These are phyloP conservation scores for Apiospora aurea DNA, from an alignment of 2,329 filamentous ascomycete genomes.

Conservation along the genomic window DNA sequence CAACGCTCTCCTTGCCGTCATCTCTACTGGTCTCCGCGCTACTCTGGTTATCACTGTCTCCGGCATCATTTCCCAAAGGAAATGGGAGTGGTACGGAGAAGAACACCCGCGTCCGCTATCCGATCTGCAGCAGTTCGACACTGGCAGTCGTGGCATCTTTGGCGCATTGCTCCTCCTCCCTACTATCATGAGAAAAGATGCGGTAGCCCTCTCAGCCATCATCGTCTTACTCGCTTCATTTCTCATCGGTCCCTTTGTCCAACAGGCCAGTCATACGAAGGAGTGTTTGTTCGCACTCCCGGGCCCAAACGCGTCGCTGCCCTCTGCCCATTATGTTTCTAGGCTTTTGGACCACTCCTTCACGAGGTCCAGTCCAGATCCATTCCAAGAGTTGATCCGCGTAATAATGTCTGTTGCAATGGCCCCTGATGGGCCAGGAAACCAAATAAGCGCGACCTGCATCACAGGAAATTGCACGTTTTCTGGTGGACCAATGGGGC, in stretches of 20 bases:
- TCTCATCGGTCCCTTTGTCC: slow-evolving; percentile 1
- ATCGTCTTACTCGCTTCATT: slow-evolving; percentile 1
- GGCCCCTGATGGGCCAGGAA: neutral
- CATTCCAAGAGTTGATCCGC: neutral
- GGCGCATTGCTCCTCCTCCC: neutral
- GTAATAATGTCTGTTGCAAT: neutral
- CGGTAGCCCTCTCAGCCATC: neutral
- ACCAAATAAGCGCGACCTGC: neutral
- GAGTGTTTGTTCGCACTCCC: neutral
- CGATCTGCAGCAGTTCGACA: slow-evolving; percentile 8
- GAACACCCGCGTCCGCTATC: neutral
- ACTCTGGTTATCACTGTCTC: neutral
- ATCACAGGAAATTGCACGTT: slow-evolving; percentile 12
- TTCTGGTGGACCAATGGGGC: neutral
- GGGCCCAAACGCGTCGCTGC: neutral
- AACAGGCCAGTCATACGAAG: neutral
- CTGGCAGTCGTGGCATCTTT: neutral
- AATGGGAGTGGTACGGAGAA: neutral
- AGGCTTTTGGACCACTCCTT: neutral
- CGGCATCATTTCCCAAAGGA: neutral
- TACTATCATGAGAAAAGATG: neutral
- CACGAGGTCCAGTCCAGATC: too few species aligned
- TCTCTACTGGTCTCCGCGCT: neutral
- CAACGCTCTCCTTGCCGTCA: neutral
- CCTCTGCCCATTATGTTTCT: neutral